A percentile compares a stretch with the other conserved stretches of the same genome.
Conservation (phyloP, 148 eudicot species). For the Cornus controversa region DNA sequence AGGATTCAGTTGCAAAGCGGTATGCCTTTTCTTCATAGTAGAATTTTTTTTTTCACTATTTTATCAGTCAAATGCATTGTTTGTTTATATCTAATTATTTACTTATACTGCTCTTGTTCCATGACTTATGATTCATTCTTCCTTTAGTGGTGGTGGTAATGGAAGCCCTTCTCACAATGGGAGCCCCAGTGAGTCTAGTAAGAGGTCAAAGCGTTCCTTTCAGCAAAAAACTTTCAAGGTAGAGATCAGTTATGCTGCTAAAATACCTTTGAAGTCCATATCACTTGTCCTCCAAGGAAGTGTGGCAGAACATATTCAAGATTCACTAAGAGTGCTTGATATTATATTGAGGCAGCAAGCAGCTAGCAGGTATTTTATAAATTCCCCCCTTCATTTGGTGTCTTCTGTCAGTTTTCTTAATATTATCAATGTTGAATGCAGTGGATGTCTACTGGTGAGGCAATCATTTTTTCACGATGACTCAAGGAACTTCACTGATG, state of each 20-base stretch:
- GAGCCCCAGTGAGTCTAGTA: constrained; percentile 35
- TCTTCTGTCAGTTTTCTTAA: constrained; percentile 10
- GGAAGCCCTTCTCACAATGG: constrained; percentile 28
- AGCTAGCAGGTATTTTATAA: constrained; percentile 41
- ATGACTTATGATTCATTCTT: neutral
- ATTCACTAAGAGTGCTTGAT: constrained; percentile 69
- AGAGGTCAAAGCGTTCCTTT: constrained; percentile 58
- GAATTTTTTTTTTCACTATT: neutral
- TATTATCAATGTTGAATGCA: constrained; percentile 29
- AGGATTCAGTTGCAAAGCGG: constrained; percentile 62
- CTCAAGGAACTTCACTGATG: constrained; percentile 53
- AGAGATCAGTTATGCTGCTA: constrained; percentile 50
- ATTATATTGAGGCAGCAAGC: constrained; percentile 66
- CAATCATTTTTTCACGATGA: constrained; percentile 86
- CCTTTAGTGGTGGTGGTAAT: constrained; percentile 25
- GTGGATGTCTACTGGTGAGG: constrained; percentile 79
- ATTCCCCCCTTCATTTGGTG: neutral
- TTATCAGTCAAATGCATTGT: neutral
- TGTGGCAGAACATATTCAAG: constrained; percentile 39
- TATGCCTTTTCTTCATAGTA: constrained; percentile 14
- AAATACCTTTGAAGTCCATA: constrained; percentile 49
- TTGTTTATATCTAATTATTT: neutral
- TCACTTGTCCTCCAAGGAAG: constrained; percentile 41
- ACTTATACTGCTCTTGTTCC: constrained; percentile 2
- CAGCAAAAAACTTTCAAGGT: constrained; percentile 56